These are phyloP conservation scores for Coprinopsis strossmayeri DNA, from an alignment of 768 basidiomycete genomes.

Conservation along the genomic window DNA sequence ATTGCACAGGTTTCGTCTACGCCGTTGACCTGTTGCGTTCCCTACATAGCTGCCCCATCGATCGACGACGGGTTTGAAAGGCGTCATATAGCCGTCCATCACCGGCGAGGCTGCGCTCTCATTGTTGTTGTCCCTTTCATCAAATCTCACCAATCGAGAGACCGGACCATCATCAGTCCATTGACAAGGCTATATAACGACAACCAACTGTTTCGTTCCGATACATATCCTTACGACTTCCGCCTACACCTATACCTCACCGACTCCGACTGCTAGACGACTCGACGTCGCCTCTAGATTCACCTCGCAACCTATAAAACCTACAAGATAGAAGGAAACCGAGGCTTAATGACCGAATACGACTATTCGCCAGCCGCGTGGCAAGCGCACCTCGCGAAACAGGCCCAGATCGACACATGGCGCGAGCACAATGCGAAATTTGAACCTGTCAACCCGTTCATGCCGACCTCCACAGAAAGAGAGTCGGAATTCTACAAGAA, in stretches of 20 bases:
- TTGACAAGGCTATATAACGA: no score
- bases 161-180: no score
- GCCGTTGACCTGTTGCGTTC: background rate
- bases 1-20: background rate
- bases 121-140: no score
- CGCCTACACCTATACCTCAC: no score
- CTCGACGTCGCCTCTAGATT: background rate
- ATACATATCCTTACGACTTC: no score
- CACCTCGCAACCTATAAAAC: background rate
- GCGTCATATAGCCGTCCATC: background rate
- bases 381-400: background rate
- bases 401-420: background rate
- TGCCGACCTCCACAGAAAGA: background rate
- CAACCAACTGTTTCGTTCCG: no score
- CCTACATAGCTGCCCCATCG: background rate
- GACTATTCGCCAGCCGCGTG: constrained; percentile 3
- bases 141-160: no score
- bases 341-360: constrained; percentile 5
- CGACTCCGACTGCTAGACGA: background rate
- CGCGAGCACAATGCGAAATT: background rate
- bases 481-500: constrained; percentile 6
- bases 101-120: no score
- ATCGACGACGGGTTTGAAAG: background rate
- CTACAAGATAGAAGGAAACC: no score
- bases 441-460: constrained; percentile 3